phyloP scores from a whole-genome alignment of 441 rosid genomes.

The Breynia disticha region DNA sequence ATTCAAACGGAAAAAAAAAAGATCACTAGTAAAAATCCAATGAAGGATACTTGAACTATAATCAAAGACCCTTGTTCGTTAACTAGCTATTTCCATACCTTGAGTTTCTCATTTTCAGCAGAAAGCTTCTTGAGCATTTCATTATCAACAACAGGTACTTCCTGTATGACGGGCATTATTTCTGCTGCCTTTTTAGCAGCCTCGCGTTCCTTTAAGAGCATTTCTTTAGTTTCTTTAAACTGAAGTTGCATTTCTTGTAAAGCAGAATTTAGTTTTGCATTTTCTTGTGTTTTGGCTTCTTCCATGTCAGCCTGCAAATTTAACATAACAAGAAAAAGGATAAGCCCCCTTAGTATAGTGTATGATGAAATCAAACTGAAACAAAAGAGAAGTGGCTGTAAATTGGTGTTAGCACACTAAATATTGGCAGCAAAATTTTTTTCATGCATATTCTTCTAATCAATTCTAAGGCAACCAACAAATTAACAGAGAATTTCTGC shows the following conservation, averaged over 20 bases:
- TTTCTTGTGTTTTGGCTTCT: conserved; percentile 88
- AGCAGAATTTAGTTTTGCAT: conserved; percentile 70
- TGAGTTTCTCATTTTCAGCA: conserved; percentile 80
- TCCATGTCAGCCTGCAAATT: conserved; percentile 68
- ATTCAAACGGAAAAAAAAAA: too few relatives aligned
- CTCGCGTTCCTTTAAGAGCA: conserved; percentile 66
- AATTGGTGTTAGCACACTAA: not conserved
- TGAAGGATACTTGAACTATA: too few relatives aligned
- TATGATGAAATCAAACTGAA: not conserved
- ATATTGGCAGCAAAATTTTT: not conserved
- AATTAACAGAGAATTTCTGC: too few relatives aligned
- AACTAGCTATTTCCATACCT: conserved; percentile 41
- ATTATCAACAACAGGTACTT: conserved; percentile 73
- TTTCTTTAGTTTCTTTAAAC: conserved; percentile 73
- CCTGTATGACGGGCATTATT: conserved; percentile 65
- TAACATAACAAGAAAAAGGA: conserved; percentile 10
- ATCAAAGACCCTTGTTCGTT: too few relatives aligned
- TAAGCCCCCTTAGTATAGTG: not conserved
- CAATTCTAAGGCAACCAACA: too few relatives aligned
- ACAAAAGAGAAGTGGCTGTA: not conserved
- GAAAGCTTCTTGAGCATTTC: conserved; percentile 56
- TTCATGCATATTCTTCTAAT: not conserved
- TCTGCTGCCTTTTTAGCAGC: conserved; percentile 59
- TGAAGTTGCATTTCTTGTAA: conserved; percentile 65
- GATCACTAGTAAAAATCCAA: too few relatives aligned